These are phyloP conservation scores for Lipomyces sp. DNA, from an alignment of 805 yeast genomes.

Conservation along the genomic window DNA sequence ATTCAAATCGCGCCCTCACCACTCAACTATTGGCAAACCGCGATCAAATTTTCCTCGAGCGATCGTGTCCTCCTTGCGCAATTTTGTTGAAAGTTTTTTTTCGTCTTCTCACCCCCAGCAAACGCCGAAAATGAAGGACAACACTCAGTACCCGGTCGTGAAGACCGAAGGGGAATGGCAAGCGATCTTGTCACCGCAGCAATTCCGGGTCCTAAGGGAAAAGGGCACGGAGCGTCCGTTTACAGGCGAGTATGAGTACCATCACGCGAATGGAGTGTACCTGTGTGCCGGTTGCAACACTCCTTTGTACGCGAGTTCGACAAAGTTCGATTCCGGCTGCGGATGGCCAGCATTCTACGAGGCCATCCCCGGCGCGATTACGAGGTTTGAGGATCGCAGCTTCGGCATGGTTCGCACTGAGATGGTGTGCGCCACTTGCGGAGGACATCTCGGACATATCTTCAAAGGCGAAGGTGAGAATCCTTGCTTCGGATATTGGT, in stretches of 20 bases:
- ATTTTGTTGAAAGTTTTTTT: neutral
- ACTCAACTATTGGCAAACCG: no score
- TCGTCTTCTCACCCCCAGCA: neutral
- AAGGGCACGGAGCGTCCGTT: constrained; percentile 69
- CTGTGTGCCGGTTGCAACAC: constrained; percentile 80
- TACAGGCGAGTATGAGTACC: constrained; percentile 54
- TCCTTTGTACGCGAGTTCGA: constrained; percentile 72
- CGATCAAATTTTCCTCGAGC: no score
- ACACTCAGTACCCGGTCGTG: constrained; percentile 10
- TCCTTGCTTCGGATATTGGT: neutral
- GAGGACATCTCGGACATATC: constrained; percentile 93
- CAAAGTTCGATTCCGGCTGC: constrained; percentile 88
- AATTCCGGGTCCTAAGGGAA: constrained; percentile 71
- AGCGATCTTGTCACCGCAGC: constrained; percentile 70
- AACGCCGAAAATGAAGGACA: constrained; percentile 2
- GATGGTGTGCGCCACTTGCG: constrained; percentile 83
- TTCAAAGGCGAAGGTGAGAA: constrained; percentile 74
- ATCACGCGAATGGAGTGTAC: constrained; percentile 58
- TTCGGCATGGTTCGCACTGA: constrained; percentile 84
- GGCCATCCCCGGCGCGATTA: constrained; percentile 78
- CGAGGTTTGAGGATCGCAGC: constrained; percentile 55
- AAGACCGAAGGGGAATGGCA: constrained; percentile 61
- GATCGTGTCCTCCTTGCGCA: neutral
- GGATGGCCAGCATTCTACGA: constrained; percentile 99
- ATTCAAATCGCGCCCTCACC: no score